Evolutionary conservation across 2,329 filamentous ascomycete genomes (phyloP), one percentile per base, ranked within the genome.

Genomic region (Alternaria sp.): DNA sequence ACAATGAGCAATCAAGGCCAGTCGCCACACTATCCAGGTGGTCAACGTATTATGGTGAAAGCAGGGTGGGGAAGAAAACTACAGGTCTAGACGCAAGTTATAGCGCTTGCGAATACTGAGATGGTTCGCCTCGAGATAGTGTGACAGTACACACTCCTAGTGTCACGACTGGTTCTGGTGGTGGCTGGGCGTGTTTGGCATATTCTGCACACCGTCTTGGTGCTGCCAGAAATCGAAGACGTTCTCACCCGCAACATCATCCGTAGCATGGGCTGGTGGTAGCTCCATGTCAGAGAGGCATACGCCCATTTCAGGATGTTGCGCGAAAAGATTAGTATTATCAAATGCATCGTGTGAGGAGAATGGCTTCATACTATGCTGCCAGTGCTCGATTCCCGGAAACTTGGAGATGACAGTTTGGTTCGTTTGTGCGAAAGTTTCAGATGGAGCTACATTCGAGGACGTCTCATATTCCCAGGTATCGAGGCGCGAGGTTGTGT

Each of bases 201-300:
- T 7, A n/a, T 41, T 29, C 24, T 50, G 51, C n/a, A 45, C 50
- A 14, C 23, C 37, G 9, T 54, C 28, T 21, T 55, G 41, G 17
- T 49, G 45, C 14, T 36, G 36, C 60, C 53, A 62, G 17, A 49
- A 44, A 3, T 10, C 14, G 21, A 55, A 61, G 8, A 53, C 31
- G 8, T 37, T 14, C 1, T 37, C 26, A 2, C 14, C 23, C 4
- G n/a, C n/a, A 4, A 9, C 23, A 17, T 39, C 29, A 3, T 26
- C 34, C 3, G 31, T 13, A 2, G 31, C 21, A 7, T 37, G 17
- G 3, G 24, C 33, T 8, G 42, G 34, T 21, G 23, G 4, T 1
- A 41, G 17, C 26, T 62, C 59, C 21, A 62, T 29, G 28, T 64
- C 59, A 5, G 46, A 34, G 9, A 64, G 53, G 21, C 39, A 41